phyloP scores from a whole-genome alignment of 1,284 basidiomycete species.

The Agroathelia rolfsii region DNA sequence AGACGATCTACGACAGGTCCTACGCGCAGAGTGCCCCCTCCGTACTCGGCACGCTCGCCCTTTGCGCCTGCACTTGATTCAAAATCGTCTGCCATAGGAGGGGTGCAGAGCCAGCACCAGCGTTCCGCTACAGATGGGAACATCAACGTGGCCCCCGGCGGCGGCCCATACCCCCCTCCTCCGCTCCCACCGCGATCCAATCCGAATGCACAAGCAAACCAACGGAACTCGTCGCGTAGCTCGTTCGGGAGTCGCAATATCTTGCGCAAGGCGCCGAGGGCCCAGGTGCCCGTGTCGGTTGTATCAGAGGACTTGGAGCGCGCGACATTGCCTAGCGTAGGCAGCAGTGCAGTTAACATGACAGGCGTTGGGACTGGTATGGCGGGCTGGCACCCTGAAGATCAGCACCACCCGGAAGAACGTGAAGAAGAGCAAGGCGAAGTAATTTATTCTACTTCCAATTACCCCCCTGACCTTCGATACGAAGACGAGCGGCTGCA shows the following conservation, averaged over 20 bases:
- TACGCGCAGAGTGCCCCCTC: conserved; percentile 3
- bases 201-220: conserved; percentile 12
- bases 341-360: conserved; percentile 40
- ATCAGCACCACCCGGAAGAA: conserved; percentile 1
- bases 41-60: conserved; percentile 21
- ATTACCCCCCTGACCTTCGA: too few relatives aligned
- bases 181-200: conserved; percentile 13
- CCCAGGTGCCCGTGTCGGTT: conserved; percentile 48
- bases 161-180: conserved; percentile 13
- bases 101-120: too few relatives aligned
- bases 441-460: conserved; percentile 4
- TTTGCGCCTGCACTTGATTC: conserved; percentile 10
- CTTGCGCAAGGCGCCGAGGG: conserved; percentile 49
- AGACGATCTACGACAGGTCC: conserved; percentile 6
- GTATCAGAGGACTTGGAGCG: conserved; percentile 26
- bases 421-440: conserved; percentile 23
- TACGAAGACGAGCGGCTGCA: too few relatives aligned
- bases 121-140: too few relatives aligned
- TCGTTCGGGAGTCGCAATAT: conserved; percentile 15
- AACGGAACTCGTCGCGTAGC: conserved; percentile 6
- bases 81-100: conserved; percentile 23
- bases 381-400: not conserved
- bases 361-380: conserved; percentile 51
- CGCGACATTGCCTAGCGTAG: conserved; percentile 40
- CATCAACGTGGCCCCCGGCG: conserved; percentile 23